Evolutionary conservation across 2,329 filamentous ascomycete genomes (phyloP).

Genomic region (Diaporthe sp.): DNA sequence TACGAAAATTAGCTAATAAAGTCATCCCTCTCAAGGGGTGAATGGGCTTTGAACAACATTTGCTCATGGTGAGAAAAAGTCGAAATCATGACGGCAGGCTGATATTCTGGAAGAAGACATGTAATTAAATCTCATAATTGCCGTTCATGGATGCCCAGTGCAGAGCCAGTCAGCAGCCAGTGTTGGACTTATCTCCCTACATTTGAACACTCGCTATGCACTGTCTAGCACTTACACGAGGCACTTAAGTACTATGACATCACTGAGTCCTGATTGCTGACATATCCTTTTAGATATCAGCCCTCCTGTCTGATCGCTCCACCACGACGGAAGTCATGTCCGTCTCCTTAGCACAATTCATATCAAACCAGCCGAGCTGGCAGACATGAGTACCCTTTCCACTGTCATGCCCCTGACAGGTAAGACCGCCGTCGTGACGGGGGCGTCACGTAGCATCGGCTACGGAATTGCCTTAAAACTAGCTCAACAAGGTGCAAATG

Average conservation of each 20-base stretch:
- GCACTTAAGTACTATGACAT: conserved; percentile 6
- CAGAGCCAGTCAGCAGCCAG: not conserved
- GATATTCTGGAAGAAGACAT: not conserved
- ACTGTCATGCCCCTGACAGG: conserved; percentile 43
- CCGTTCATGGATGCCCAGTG: not conserved
- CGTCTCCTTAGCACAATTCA: not conserved
- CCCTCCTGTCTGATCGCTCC: not conserved
- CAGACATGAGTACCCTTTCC: not conserved
- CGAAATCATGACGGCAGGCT: not conserved
- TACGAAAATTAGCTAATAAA: not conserved
- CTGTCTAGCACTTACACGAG: not conserved
- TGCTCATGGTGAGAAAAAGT: not conserved
- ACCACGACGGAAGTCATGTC: not conserved
- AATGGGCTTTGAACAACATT: not conserved
- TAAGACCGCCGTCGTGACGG: conserved; percentile 55
- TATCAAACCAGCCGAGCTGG: not conserved
- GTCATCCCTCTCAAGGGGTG: not conserved
- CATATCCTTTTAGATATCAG: not conserved
- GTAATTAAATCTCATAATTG: not conserved
- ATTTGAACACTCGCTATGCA: not conserved
- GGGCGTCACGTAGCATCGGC: conserved; percentile 46
- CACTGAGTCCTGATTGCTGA: not conserved
- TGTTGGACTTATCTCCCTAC: not conserved
- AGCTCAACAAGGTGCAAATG: conserved; percentile 43
- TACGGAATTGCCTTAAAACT: conserved; percentile 51